phyloP scores from a whole-genome alignment of 2,329 filamentous ascomycete genomes.

The Fusarium sp. region DNA sequence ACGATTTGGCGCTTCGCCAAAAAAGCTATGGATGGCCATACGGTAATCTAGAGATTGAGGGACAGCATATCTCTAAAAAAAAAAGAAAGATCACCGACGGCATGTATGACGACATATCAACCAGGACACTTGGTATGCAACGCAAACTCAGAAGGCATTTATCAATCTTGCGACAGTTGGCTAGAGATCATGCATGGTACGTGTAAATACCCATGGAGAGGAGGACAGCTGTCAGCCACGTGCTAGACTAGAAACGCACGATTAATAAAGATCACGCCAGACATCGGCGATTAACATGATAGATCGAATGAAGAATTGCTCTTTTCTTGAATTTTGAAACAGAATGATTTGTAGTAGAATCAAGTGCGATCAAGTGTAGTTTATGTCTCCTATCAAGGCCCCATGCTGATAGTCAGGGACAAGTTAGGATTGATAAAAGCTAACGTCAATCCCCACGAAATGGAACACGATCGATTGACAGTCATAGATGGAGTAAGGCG shows the following conservation, averaged over 20 bases:
- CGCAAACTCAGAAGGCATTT: conserved; percentile 12
- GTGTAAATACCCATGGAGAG: conserved; percentile 26
- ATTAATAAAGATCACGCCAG: conserved; percentile 16
- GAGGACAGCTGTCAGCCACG: conserved; percentile 33
- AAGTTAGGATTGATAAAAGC: conserved; percentile 16
- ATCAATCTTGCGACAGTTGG: conserved; percentile 23
- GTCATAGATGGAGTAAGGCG: neutral
- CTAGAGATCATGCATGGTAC: conserved; percentile 18
- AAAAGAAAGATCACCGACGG: neutral
- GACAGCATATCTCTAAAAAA: neutral
- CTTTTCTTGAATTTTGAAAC: neutral
- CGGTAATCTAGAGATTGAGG: conserved; percentile 4
- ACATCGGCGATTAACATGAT: neutral
- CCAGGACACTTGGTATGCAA: conserved; percentile 12
- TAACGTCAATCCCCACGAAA: conserved; percentile 27
- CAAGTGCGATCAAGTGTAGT: neutral
- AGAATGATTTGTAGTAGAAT: neutral
- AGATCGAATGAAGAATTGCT: neutral
- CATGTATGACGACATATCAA: conserved; percentile 13
- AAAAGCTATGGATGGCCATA: neutral
- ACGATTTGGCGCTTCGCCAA: conserved; percentile 11
- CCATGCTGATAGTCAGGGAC: neutral
- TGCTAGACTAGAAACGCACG: conserved; percentile 25
- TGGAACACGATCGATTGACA: conserved; percentile 14
- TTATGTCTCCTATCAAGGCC: neutral